These are phyloP conservation scores for Excoecaria agallocha DNA, from an alignment of 345 rosid genomes.

Conservation along the genomic window DNA sequence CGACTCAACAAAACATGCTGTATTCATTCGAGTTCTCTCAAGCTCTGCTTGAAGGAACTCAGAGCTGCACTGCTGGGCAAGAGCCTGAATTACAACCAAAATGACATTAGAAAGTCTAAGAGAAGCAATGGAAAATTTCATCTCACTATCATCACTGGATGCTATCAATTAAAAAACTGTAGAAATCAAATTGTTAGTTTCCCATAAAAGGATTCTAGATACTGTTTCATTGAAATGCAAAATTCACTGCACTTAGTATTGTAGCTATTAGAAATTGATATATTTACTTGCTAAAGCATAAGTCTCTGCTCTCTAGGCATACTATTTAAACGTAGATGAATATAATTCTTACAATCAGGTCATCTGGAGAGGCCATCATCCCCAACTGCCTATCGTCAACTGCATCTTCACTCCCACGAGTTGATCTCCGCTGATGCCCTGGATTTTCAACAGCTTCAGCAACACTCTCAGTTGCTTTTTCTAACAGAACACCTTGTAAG, in stretches of 20 bases:
- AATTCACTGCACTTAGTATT: not conserved
- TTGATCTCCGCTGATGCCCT: constrained; percentile 71
- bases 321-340: not conserved
- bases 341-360: constrained; percentile 67
- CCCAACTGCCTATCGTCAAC: constrained; percentile 75
- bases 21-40: constrained; percentile 86
- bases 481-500: constrained; percentile 79
- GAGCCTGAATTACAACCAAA: constrained; percentile 45
- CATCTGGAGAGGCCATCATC: constrained; percentile 78
- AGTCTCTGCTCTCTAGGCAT: not conserved
- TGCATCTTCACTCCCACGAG: constrained; percentile 95
- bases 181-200: not conserved
- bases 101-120: not conserved
- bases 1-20: constrained; percentile 83
- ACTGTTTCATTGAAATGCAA: not conserved
- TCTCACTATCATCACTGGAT: not conserved
- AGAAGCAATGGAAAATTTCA: not conserved
- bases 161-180: not conserved
- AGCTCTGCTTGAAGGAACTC: constrained; percentile 82
- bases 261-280: not conserved
- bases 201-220: not conserved
- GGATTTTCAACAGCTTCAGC: constrained; percentile 63
- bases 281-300: not conserved
- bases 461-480: constrained; percentile 77
- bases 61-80: constrained; percentile 73